A percentile compares a stretch with the other conserved stretches of the same genome.
These are phyloP conservation scores for Glonium stellatum DNA, from an alignment of 495 filamentous ascomycete genomes.

Conservation along the genomic window DNA sequence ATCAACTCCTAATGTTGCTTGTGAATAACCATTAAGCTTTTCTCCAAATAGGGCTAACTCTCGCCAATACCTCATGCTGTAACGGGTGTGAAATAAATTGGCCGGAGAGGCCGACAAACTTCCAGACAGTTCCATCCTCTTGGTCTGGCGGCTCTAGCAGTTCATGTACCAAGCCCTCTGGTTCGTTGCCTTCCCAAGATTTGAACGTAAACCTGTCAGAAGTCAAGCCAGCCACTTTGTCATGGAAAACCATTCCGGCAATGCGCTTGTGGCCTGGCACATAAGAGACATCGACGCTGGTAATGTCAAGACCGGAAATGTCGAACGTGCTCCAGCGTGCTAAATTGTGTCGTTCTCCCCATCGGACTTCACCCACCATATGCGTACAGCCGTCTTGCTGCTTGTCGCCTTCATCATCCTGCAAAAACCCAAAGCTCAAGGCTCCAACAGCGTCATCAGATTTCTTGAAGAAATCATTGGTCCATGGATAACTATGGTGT, in stretches of 20 bases:
- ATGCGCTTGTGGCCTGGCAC: slow-evolving; percentile 23
- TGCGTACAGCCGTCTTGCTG: too few species aligned
- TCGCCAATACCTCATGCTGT: slow-evolving; percentile 18
- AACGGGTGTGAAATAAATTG: slow-evolving; percentile 12
- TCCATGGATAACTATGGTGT: too few species aligned
- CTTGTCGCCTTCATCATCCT: too few species aligned
- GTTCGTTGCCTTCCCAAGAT: slow-evolving; percentile 27
- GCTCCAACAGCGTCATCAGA: too few species aligned
- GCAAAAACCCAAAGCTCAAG: too few species aligned
- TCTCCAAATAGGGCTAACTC: slow-evolving; percentile 22
- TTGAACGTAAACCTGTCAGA: slow-evolving; percentile 19
- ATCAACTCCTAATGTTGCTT: too few species aligned
- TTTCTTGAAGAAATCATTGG: too few species aligned
- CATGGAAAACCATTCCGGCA: slow-evolving; percentile 20
- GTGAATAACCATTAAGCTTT: slow-evolving; percentile 3
- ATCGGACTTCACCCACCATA: background rate
- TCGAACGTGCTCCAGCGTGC: slow-evolving; percentile 14
- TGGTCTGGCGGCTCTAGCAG: slow-evolving; percentile 22
- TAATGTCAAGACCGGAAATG: slow-evolving; percentile 21
- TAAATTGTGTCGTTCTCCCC: slow-evolving; percentile 3
- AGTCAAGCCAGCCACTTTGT: slow-evolving; percentile 13
- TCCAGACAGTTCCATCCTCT: slow-evolving; percentile 25
- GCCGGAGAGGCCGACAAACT: slow-evolving; percentile 21
- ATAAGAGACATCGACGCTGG: slow-evolving; percentile 23
- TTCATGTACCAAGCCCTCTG: slow-evolving; percentile 14